A percentile compares a stretch with the other conserved stretches of the same genome.
phyloP scores from a whole-genome alignment of 768 basidiomycete species.

The Amanita pallidorosea region DNA sequence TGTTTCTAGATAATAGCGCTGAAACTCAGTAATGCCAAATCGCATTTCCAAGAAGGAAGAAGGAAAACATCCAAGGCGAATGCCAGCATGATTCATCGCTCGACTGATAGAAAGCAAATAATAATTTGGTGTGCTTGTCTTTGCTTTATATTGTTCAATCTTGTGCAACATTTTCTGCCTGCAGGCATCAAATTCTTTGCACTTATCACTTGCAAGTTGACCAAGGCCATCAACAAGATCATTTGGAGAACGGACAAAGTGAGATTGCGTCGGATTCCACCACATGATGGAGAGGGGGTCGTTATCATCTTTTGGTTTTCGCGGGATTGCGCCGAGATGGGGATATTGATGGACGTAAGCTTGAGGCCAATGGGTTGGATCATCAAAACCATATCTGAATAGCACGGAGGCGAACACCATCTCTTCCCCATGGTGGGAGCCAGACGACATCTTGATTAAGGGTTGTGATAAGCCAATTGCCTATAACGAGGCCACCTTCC shows the following conservation, averaged over 20 bases:
- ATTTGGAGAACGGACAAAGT: neutral
- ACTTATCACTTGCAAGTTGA: neutral
- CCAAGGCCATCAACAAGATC: neutral
- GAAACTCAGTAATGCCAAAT: too few species aligned
- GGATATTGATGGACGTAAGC: neutral
- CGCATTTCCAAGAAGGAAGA: too few species aligned
- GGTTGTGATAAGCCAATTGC: neutral
- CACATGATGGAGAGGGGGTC: neutral
- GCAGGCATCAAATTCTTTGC: neutral
- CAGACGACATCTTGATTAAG: neutral
- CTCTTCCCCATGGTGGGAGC: neutral
- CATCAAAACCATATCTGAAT: neutral
- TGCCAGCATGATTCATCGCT: neutral
- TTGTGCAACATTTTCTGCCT: neutral
- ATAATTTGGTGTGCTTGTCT: neutral
- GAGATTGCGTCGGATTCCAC: neutral
- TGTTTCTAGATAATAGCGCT: too few species aligned
- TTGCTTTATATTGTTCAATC: neutral
- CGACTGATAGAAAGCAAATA: neutral
- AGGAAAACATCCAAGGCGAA: too few species aligned
- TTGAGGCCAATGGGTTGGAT: neutral
- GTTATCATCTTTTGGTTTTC: neutral
- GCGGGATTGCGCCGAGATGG: neutral
- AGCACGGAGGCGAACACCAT: neutral
- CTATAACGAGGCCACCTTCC: neutral